These are phyloP conservation scores for Chenopodium quinoa DNA, from an alignment of 148 eudicot species.

Conservation along the genomic window DNA sequence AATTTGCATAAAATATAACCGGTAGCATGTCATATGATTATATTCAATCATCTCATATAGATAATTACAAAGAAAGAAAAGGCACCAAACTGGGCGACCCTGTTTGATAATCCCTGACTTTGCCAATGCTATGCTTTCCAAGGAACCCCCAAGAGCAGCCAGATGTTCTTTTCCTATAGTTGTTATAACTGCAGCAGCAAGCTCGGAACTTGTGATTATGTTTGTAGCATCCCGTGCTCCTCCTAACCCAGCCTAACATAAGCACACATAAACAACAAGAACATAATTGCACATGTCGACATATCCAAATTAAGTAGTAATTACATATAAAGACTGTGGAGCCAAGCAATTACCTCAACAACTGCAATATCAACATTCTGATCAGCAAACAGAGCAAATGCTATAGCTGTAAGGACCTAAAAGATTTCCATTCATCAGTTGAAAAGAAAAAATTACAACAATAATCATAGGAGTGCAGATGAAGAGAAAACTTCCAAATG, in stretches of 20 bases:
- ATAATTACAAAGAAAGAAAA: constrained; percentile 27
- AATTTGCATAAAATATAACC: background rate
- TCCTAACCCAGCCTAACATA: constrained; percentile 83
- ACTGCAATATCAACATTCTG: constrained; percentile 77
- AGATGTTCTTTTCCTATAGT: constrained; percentile 84
- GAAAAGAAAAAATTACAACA: background rate
- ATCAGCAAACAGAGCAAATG: constrained; percentile 82
- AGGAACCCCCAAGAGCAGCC: constrained; percentile 94
- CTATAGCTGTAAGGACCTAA: constrained; percentile 86
- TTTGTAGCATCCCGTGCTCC: constrained; percentile 99
- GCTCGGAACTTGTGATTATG: constrained; percentile 58
- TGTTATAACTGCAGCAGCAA: constrained; percentile 78
- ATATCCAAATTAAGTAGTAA: background rate
- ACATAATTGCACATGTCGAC: constrained; percentile 2
- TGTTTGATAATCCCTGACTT: constrained; percentile 91
- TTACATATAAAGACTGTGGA: background rate
- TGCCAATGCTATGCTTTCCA: constrained; percentile 91
- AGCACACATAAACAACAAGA: background rate
- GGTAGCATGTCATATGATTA: constrained; percentile 9
- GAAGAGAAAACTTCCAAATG: background rate
- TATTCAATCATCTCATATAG: constrained; percentile 9
- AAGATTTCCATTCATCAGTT: constrained; percentile 13
- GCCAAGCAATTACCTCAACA: constrained; percentile 53
- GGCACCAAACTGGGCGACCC: constrained; percentile 87
- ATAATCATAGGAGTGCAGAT: background rate